phyloP scores from a whole-genome alignment of 805 yeast species.

The Pichia paraexigua region DNA sequence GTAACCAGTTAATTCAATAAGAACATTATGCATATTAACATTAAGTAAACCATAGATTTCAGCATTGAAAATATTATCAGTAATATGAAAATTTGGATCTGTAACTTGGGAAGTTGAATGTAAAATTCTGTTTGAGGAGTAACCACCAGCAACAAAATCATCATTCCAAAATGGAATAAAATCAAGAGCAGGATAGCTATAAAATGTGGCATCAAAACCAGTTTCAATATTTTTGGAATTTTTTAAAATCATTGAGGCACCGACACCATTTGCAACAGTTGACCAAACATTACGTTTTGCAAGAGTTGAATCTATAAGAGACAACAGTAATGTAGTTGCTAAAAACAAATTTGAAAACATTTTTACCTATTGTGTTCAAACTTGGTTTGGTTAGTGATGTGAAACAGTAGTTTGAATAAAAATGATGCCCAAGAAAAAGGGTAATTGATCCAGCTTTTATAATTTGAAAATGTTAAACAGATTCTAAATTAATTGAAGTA shows the following conservation, averaged over 20 bases:
- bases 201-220: slow-evolving; percentile 6
- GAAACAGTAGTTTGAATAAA: too few species aligned
- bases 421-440: not conserved
- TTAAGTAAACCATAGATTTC: slow-evolving; percentile 3
- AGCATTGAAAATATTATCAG: not conserved
- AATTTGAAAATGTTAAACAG: too few species aligned
- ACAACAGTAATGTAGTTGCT: not conserved
- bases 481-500: too few species aligned
- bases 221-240: not conserved
- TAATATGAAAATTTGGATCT: not conserved
- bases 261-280: not conserved
- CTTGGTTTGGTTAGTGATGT: not conserved
- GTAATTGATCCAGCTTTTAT: not conserved
- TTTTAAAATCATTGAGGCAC: slow-evolving; percentile 1
- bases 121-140: not conserved
- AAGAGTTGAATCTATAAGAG: not conserved
- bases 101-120: slow-evolving; percentile 3
- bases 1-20: slow-evolving; percentile 11
- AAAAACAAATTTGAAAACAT: slow-evolving; percentile 6
- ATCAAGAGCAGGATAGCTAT: not conserved
- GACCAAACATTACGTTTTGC: slow-evolving; percentile 5
- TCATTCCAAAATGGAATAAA: slow-evolving; percentile 1
- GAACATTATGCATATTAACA: slow-evolving; percentile 1
- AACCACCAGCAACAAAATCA: slow-evolving; percentile 1
- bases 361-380: not conserved